Base-by-base conservation (phyloP, 495 filamentous ascomycete genomes). In the Aspergillus incahuasiensis region DNA sequence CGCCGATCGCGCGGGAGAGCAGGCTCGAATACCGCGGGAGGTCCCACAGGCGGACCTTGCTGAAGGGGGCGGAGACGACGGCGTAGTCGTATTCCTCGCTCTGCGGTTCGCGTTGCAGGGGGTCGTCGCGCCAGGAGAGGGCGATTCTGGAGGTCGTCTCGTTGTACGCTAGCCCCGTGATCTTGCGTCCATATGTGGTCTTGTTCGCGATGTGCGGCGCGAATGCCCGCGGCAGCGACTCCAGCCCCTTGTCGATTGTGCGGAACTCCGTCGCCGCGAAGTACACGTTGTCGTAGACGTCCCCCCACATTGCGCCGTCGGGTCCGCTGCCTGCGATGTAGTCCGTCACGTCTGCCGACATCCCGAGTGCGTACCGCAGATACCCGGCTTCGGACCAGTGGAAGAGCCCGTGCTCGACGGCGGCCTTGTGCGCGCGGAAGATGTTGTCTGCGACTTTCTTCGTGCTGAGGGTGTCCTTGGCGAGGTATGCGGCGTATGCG, bases 231-330 rank as follows among this genome's bases (percentile, higher is more conserved):
- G 86, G 84, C 4, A 89, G 75, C 1, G 77, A 77, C 54, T 78
- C 79, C 0, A 88, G 68, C 15, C 80, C 79, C 52, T 85, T 80
- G 56, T 89, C 81, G 55, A 88, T 89, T 3, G 86, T 88, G 30
- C 66, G 72, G 80, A 82, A 88, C 3, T 71, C 67, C 0, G 79
- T 78, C 0, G 84, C 82, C 6, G 61, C 60, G 63, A 88, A 89
- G 59, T 87, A 87, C 15, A 79, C 71, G 4, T 61, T 61, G 21
- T 59, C 67, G 59, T 49, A 86, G 72, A 66, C 79, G 78, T 22
- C 60, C 4, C 56, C 63, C 65, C 67, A 71, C 22, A 72, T 68
- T 0, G 66, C 65, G 0, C 43, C 28, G 21, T 58, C 28, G 8
- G 32, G 32, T 12, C 49, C 61, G 6, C 64, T 48, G 1, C 61